A percentile compares a stretch with the other conserved stretches of the same genome.
phyloP scores from a whole-genome alignment of 352 stramenopile species.

The Phytophthora europaea region DNA sequence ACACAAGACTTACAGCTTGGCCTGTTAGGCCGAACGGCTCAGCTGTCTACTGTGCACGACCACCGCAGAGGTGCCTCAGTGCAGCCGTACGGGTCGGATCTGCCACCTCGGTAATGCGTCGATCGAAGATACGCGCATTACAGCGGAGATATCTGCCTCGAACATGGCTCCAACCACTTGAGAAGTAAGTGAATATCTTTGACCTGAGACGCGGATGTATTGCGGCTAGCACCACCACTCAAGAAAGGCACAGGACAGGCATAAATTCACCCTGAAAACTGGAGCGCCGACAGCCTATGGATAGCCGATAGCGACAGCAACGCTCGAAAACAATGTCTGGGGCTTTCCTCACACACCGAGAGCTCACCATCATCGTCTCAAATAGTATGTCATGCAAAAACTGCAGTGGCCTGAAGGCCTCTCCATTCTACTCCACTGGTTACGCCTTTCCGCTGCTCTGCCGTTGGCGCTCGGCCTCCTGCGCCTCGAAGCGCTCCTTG shows the following conservation, averaged over 20 bases:
- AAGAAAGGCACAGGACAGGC: not conserved
- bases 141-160: not conserved
- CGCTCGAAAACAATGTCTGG: not conserved
- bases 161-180: conserved; percentile 2
- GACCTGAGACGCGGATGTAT: not conserved
- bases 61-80: not conserved
- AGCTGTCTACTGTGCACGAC: not conserved
- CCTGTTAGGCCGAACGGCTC: not conserved
- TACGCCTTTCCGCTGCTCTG: conserved; percentile 3
- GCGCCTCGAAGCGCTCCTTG: conserved; percentile 61
- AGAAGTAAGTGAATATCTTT: not conserved
- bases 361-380: not conserved
- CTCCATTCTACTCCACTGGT: conserved; percentile 1
- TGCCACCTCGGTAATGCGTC: conserved; percentile 3
- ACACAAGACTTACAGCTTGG: not conserved
- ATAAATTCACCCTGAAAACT: not conserved
- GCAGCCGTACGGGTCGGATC: conserved; percentile 8
- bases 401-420: not conserved
- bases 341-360: not conserved
- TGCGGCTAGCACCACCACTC: too few species aligned
- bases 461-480: conserved; percentile 39
- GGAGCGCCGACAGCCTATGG: not conserved
- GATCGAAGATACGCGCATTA: conserved; percentile 15
- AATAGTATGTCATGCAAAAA: not conserved
- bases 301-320: not conserved